Conservation (phyloP, 495 filamentous ascomycete genomes). For the Chaetomium tenue region DNA sequence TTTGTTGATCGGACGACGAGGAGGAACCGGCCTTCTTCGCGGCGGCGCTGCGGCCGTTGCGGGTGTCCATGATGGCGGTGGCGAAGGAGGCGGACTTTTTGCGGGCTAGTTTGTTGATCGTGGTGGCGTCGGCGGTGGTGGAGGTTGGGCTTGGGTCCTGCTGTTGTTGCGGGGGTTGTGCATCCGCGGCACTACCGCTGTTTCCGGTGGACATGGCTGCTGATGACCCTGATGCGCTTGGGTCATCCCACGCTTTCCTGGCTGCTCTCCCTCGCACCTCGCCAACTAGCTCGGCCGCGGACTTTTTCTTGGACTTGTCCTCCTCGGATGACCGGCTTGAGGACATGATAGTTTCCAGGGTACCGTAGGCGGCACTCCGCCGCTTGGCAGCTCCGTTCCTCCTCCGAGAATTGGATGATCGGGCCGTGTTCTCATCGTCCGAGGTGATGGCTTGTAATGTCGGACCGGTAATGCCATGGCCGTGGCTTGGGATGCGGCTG, state of each 20-base stretch:
- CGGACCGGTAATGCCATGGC: conserved; percentile 32
- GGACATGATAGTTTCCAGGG: conserved; percentile 58
- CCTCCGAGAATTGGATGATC: conserved; percentile 26
- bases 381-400: conserved; percentile 35
- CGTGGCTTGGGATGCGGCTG: conserved; percentile 17
- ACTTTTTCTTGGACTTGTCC: conserved; percentile 50
- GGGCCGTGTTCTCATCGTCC: conserved; percentile 43
- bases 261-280: conserved; percentile 50
- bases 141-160: neutral
- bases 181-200: neutral
- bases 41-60: conserved; percentile 8
- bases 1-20: neutral
- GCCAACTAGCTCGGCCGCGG: conserved; percentile 49
- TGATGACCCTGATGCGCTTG: conserved; percentile 11
- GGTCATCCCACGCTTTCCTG: conserved; percentile 27
- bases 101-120: conserved; percentile 29
- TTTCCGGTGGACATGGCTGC: conserved; percentile 19
- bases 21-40: neutral
- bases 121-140: neutral
- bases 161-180: neutral
- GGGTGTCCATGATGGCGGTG: conserved; percentile 47
- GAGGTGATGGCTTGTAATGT: conserved; percentile 51
- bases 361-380: conserved; percentile 51
- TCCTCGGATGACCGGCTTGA: conserved; percentile 56
- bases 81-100: conserved; percentile 50